Conservation (phyloP, 1,284 basidiomycete genomes). For the Ganoderma meredithae region DNA sequence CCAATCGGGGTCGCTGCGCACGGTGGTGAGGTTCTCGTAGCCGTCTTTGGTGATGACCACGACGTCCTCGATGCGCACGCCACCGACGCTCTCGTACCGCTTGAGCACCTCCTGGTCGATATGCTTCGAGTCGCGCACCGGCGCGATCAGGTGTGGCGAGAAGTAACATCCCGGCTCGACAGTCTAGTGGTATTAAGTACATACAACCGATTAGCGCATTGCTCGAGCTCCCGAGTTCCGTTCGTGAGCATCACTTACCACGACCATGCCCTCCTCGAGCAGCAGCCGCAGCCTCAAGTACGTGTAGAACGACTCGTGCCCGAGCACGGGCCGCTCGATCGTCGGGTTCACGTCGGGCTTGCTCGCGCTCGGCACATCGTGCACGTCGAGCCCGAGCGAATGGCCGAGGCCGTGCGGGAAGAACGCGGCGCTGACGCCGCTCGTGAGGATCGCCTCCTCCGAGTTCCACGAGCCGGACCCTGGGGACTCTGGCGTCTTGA, state of each 20-base stretch:
- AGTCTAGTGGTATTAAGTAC: slow-evolving; percentile 24
- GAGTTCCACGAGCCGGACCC: slow-evolving; percentile 62
- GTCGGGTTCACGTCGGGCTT: slow-evolving; percentile 65
- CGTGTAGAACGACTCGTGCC: slow-evolving; percentile 73
- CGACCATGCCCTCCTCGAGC: slow-evolving; percentile 81
- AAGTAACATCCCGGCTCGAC: slow-evolving; percentile 93
- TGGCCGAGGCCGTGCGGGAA: slow-evolving; percentile 94
- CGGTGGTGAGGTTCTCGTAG: slow-evolving; percentile 82
- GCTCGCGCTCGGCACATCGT: slow-evolving; percentile 81
- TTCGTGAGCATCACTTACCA: slow-evolving; percentile 56
- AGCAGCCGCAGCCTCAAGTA: slow-evolving; percentile 81
- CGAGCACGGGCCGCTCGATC: slow-evolving; percentile 52
- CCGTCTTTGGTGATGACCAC: slow-evolving; percentile 74
- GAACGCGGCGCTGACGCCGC: slow-evolving; percentile 83
- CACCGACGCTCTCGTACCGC: slow-evolving; percentile 82
- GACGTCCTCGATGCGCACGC: slow-evolving; percentile 91
- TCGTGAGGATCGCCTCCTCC: slow-evolving; percentile 74
- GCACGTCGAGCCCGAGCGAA: slow-evolving; percentile 88
- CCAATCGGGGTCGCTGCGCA: slow-evolving; percentile 81
- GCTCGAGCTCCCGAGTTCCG: too few species aligned
- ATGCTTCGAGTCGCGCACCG: slow-evolving; percentile 71
- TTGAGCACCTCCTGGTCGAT: slow-evolving; percentile 78
- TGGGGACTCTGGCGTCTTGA: slow-evolving; percentile 61
- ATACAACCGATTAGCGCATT: too few species aligned
- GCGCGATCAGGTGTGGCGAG: slow-evolving; percentile 76